Evolutionary conservation across 1,284 basidiomycete genomes (phyloP).

Genomic region (Kwoniella shivajii): DNA sequence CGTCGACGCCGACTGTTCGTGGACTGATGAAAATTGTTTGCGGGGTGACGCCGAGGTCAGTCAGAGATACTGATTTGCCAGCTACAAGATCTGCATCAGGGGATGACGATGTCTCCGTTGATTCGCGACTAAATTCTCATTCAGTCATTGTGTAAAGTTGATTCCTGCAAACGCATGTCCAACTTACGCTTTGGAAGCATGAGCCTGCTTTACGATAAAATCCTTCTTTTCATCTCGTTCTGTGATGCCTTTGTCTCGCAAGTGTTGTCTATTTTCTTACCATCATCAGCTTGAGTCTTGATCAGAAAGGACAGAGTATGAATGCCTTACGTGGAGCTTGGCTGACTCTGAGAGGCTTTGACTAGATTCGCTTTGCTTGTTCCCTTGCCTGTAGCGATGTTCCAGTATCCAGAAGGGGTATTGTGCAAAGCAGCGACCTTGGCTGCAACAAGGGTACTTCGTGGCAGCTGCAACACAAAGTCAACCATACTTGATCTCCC

Average conservation of each 20-base stretch:
- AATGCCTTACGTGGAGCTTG: constrained; percentile 11
- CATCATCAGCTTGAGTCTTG: not conserved
- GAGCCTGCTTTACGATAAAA: constrained; percentile 80
- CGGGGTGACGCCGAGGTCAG: constrained; percentile 83
- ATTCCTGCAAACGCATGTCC: not conserved
- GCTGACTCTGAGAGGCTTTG: constrained; percentile 17
- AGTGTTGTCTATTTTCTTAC: constrained; percentile 12
- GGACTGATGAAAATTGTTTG: constrained; percentile 89
- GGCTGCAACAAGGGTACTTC: constrained; percentile 80
- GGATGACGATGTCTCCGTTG: constrained; percentile 14
- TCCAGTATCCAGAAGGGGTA: constrained; percentile 69
- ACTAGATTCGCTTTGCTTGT: constrained; percentile 25
- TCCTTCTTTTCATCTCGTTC: constrained; percentile 59
- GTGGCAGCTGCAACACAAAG: constrained; percentile 61
- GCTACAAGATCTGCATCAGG: constrained; percentile 33
- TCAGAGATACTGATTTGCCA: constrained; percentile 61
- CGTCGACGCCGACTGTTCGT: constrained; percentile 44
- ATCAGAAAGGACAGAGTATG: not conserved
- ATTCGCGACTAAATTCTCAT: constrained; percentile 29
- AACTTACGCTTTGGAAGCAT: constrained; percentile 63
- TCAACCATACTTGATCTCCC: not conserved
- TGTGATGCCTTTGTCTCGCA: constrained; percentile 57
- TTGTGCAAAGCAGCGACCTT: constrained; percentile 57
- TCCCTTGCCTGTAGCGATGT: constrained; percentile 34
- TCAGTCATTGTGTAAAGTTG: not conserved